Base-by-base conservation (phyloP, 495 filamentous ascomycete genomes). In the Tuber indicum region DNA sequence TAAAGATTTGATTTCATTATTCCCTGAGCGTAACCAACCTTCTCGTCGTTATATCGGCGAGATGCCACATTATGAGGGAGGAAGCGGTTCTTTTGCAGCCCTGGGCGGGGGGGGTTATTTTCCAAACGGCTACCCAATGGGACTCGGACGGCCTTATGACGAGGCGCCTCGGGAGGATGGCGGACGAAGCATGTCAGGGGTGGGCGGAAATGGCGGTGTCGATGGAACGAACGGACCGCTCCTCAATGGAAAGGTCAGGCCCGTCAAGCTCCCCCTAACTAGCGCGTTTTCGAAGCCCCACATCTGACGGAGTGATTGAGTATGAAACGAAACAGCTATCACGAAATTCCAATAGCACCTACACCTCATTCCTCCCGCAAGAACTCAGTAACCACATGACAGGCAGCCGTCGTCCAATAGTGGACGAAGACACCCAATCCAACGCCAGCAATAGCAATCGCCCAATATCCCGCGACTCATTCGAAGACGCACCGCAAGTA, bases 1-100 rank as follows among this genome's bases (percentile, higher is more conserved):
- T 26, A 90, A 88, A 76, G 89, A 91, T 36, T 85, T 91, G 43
- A 82, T 91, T 26, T 75, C 72, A 1, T 81, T 87, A 45, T 90
- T 90, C 76, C 89, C 89, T 36, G 76, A 82, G 46, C 62, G 72
- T 58, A 70, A 72, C 72, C 78, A 78, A 41, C 77, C 42, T 26
- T 80, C 73, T 52, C 42, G 66, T 44, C 73, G 74, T 23, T 74
- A 78, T 32, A 77, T 80, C 72, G 74, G 49, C 47, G 62, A 45
- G 36, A 74, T 46, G 71, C 45, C 73, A 39, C 77, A 71, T 23
- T 71, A 76, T 45, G 77, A 75, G 17, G 73, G 74, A 32, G 58
- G 58, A 32, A 10, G 14, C n/a, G 26, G 58, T n/a, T 66, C 58
- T 66, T 66, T 26, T 66, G 26, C 41, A 70, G 26, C 52, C 26